These are phyloP conservation scores for Postia placenta DNA, from an alignment of 768 basidiomycete genomes.

Conservation along the genomic window DNA sequence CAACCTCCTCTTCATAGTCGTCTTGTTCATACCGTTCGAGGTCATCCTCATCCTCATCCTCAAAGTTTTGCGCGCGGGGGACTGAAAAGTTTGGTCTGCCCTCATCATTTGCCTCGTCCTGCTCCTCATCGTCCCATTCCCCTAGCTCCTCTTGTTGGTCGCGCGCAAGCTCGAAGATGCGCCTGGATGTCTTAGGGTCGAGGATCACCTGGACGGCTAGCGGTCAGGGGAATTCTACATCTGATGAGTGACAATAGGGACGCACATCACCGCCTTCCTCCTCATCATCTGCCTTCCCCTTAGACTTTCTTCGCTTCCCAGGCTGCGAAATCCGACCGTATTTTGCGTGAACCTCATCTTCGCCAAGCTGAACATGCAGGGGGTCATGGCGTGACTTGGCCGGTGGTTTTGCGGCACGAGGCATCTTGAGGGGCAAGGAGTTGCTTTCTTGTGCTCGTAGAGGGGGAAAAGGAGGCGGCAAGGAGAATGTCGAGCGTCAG, in stretches of 20 bases:
- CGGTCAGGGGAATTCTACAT: conserved; percentile 3
- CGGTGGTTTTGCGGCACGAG: conserved; percentile 47
- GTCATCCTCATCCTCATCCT: conserved; percentile 26
- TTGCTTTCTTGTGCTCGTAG: too few relatives aligned
- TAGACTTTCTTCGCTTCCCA: conserved; percentile 66
- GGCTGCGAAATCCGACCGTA: conserved; percentile 76
- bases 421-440: conserved; percentile 49
- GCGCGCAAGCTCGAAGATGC: conserved; percentile 87
- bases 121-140: conserved; percentile 53
- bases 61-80: conserved; percentile 23
- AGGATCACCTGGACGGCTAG: conserved; percentile 47
- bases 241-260: conserved; percentile 3
- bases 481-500: neutral
- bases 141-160: conserved; percentile 91
- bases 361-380: conserved; percentile 74
- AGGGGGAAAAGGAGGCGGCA: neutral
- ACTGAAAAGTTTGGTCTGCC: conserved; percentile 24
- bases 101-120: conserved; percentile 33
- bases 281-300: conserved; percentile 40
- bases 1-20: conserved; percentile 56
- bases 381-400: conserved; percentile 78
- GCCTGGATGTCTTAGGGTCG: conserved; percentile 76
- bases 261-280: conserved; percentile 53
- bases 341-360: conserved; percentile 70
- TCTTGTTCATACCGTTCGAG: conserved; percentile 28